Base-by-base conservation (phyloP, 257 asterid species). In the Solanum chilense region DNA sequence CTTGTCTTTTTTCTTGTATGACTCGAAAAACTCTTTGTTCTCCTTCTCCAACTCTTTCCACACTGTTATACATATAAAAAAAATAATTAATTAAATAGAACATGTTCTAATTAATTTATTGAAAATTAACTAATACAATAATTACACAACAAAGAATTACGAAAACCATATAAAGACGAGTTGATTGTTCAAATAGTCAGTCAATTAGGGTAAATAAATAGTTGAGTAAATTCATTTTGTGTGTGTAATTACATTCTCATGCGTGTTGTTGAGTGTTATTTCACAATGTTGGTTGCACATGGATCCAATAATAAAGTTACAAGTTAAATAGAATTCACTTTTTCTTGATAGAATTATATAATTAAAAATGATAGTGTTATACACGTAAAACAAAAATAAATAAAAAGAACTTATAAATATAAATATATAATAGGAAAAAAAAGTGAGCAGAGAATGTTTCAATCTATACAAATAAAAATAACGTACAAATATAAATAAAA, bases 41-140 rank as follows among this genome's bases (percentile, higher is more conserved):
- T 90, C 93, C 85, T 91, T 94, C 93, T 95, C 98, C 13, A 96
- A 91, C 93, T 93, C 99, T 77, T 92, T 95, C 99, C 99, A 96
- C 89, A 96, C 99, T 96, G 83, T 29, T 49, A 52, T 52, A 16
- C 41, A 29, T 29, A 44, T 37, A 12, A 47, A 70, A 31, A 2
- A 69, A 35, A 2, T 47, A 8, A 10, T 47, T 21, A 23, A 41
- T 33, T 35, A 14, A 58, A 8, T 11, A 71, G n/a, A 68, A 70
- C 13, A 15, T 9, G 11, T 58, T 58, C 42, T 5, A 69, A 9
- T 70, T 66, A 31, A 15, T 31, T 70, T 31, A 39, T 70, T 70
- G n/a, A 70, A 15, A 69, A 70, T 31, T 29, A 69, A 29, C 41
- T 29, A 70, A 21, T 39, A 15, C n/a, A 70, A 70, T 31, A 16